phyloP scores from a whole-genome alignment of 768 basidiomycete species.

The Jaapia argillacea region DNA sequence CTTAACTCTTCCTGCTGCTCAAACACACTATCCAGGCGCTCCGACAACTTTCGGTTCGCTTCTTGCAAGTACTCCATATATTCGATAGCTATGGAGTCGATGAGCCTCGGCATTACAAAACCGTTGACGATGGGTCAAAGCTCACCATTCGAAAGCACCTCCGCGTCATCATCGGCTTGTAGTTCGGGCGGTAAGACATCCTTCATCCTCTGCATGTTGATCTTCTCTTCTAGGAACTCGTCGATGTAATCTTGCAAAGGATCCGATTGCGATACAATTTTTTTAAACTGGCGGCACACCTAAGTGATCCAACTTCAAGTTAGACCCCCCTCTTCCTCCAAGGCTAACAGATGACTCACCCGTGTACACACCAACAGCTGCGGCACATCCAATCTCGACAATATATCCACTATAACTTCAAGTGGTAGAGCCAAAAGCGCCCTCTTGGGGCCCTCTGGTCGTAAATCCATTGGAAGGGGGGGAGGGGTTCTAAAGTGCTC shows the following conservation, averaged over 20 bases:
- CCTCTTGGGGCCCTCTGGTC: not conserved
- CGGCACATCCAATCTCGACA: not conserved
- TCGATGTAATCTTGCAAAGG: not conserved
- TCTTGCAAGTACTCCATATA: not conserved
- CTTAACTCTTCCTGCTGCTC: not conserved
- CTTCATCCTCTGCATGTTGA: not conserved
- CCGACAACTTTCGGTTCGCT: not conserved
- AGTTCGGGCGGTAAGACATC: not conserved
- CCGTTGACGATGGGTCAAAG: too few relatives aligned
- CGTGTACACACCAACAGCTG: not conserved
- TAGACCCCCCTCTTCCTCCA: not conserved
- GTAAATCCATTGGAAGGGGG: not conserved
- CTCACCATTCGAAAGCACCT: not conserved
- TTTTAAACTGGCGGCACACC: not conserved
- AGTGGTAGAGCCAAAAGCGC: not conserved
- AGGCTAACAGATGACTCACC: not conserved
- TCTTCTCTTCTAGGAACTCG: not conserved
- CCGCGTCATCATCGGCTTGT: not conserved
- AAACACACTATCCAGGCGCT: not conserved
- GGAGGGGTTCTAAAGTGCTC: not conserved
- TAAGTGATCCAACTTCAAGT: not conserved
- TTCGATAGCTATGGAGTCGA: not conserved
- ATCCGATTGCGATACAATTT: not conserved
- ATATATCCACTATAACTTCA: not conserved
- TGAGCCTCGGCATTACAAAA: not conserved